A percentile compares a stretch with the other conserved stretches of the same genome.
These are phyloP conservation scores for Gaultheria prostrata DNA, from an alignment of 148 eudicot species.

Conservation along the genomic window DNA sequence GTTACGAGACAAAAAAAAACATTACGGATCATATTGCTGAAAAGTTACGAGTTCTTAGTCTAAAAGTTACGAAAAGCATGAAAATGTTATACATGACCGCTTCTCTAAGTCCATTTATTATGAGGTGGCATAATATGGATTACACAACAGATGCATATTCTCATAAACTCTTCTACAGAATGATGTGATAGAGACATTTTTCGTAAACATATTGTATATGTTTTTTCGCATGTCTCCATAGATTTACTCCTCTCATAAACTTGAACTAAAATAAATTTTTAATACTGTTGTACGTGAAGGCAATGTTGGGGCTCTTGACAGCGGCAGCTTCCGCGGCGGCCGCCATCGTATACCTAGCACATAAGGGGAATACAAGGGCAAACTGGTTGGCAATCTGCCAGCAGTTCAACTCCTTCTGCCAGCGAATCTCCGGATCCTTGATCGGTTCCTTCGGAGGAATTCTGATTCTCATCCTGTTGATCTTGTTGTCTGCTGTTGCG, in stretches of 20 bases:
- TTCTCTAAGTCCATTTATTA: no score
- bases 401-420: slow-evolving; percentile 49
- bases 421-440: slow-evolving; percentile 51
- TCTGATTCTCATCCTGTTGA: slow-evolving; percentile 32
- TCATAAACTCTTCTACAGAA: no score
- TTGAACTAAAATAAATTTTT: neutral
- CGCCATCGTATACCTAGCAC: slow-evolving; percentile 55
- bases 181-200: no score
- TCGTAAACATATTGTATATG: neutral
- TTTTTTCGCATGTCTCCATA: neutral
- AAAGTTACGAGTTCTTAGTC: no score
- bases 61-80: no score
- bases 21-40: no score
- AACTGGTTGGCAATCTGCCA: slow-evolving; percentile 57
- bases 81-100: no score
- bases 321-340: slow-evolving; percentile 57
- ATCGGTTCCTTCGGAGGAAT: slow-evolving; percentile 49
- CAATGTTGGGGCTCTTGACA: slow-evolving; percentile 43
- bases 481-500: slow-evolving; percentile 44
- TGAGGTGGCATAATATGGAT: no score
- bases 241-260: neutral
- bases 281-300: slow-evolving; percentile 22
- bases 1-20: no score
- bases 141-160: no score
- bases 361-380: slow-evolving; percentile 37